phyloP scores from a whole-genome alignment of 2,329 filamentous ascomycete species.

The Ceratocystis destructans region DNA sequence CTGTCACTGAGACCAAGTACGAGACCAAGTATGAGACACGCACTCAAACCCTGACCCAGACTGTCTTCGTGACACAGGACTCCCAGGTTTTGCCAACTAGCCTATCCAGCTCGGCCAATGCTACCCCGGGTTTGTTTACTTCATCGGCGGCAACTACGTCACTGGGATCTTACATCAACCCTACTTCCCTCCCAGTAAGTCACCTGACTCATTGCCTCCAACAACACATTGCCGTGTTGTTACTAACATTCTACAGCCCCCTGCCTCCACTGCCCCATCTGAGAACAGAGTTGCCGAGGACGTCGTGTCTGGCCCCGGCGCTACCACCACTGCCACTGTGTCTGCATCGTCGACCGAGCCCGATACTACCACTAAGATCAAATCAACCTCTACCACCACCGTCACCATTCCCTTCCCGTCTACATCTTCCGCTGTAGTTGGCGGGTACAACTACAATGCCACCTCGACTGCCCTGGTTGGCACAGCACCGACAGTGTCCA shows the following conservation, averaged over 20 bases:
- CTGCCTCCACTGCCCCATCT: background rate
- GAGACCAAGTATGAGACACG: constrained; percentile 6
- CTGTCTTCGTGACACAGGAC: constrained; percentile 5
- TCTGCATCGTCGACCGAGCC: background rate
- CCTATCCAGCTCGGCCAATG: background rate
- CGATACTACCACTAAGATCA: constrained; percentile 11
- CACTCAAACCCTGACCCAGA: constrained; percentile 8
- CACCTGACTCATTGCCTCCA: background rate
- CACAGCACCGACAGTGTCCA: background rate
- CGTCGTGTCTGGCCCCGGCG: background rate
- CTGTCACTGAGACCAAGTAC: background rate
- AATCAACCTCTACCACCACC: background rate
- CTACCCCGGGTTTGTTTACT: background rate
- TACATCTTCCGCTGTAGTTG: background rate
- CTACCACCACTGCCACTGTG: background rate
- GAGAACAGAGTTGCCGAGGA: background rate
- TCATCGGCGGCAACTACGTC: background rate
- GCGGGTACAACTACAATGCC: background rate
- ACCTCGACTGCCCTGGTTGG: background rate
- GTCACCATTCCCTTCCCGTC: constrained; percentile 11
- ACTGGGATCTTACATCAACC: background rate
- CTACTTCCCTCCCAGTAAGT: background rate
- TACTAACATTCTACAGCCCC: background rate
- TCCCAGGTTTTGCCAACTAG: background rate
- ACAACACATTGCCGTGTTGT: background rate